These are phyloP conservation scores for Aspergillus texensis DNA, from an alignment of 2,329 filamentous ascomycete genomes.

Conservation along the genomic window DNA sequence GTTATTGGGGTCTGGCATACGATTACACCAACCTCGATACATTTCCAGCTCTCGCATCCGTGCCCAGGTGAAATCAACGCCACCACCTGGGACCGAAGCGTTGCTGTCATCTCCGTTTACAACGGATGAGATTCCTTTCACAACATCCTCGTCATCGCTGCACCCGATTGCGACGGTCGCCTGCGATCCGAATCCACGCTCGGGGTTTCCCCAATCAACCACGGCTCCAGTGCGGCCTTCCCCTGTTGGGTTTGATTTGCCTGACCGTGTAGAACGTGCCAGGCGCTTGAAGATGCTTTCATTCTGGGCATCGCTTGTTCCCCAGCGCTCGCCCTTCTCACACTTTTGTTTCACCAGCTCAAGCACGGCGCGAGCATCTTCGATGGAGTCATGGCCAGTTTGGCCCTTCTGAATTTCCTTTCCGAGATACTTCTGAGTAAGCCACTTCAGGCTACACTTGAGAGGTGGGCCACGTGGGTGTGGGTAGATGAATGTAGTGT, in stretches of 20 bases:
- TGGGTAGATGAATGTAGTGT: conserved; percentile 86
- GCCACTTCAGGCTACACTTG: conserved; percentile 88
- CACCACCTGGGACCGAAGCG: conserved; percentile 49
- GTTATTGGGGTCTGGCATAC: conserved; percentile 50
- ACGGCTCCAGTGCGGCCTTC: conserved; percentile 57
- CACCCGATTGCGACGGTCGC: conserved; percentile 61
- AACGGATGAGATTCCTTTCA: conserved; percentile 57
- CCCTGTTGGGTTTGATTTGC: conserved; percentile 36
- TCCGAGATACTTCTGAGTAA: conserved; percentile 80
- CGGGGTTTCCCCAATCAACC: conserved; percentile 87
- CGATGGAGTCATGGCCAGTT: conserved; percentile 84
- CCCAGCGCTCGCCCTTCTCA: conserved; percentile 87
- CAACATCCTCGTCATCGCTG: conserved; percentile 59
- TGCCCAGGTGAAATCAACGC: conserved; percentile 66
- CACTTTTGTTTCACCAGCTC: conserved; percentile 95
- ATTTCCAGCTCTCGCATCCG: conserved; percentile 64
- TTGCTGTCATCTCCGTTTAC: conserved; percentile 52
- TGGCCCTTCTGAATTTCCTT: conserved; percentile 85
- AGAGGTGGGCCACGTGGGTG: conserved; percentile 87
- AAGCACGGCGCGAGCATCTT: conserved; percentile 88
- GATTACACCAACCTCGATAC: conserved; percentile 62
- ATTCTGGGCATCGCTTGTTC: conserved; percentile 72
- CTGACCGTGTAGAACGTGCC: conserved; percentile 54
- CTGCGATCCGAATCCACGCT: conserved; percentile 60
- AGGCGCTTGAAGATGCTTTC: conserved; percentile 91